Conservation (phyloP, 1,284 basidiomycete species). For the Moesziomyces sp. region DNA sequence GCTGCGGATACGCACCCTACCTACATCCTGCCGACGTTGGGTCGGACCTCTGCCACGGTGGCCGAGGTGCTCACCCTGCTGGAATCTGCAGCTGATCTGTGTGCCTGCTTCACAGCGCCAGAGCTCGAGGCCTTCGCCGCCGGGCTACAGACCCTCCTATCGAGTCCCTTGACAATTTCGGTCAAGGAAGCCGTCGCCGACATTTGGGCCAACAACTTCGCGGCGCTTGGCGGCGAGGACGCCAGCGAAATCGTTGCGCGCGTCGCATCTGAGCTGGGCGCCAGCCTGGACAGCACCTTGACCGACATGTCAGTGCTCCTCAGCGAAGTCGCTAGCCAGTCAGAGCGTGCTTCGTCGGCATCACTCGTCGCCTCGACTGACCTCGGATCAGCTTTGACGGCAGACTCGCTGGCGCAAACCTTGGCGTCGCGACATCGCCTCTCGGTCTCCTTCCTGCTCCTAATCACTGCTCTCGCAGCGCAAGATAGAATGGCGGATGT, state of each 20-base stretch:
- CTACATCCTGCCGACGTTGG: conserved; percentile 35
- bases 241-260: conserved; percentile 20
- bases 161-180: conserved; percentile 33
- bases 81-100: conserved; percentile 38
- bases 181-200: conserved; percentile 43
- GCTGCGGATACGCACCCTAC: conserved; percentile 39
- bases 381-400: conserved; percentile 34
- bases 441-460: conserved; percentile 29
- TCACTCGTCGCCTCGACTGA: conserved; percentile 30
- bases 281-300: conserved; percentile 41
- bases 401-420: conserved; percentile 39
- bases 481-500: conserved; percentile 41
- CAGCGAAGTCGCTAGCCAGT: conserved; percentile 26
- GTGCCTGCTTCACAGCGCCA: conserved; percentile 31
- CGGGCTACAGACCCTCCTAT: conserved; percentile 35
- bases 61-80: conserved; percentile 38
- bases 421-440: conserved; percentile 40
- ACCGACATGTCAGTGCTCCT: conserved; percentile 35
- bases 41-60: conserved; percentile 42
- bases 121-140: conserved; percentile 38
- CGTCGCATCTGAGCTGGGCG: conserved; percentile 34
- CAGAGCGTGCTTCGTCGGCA: conserved; percentile 2
- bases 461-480: conserved; percentile 35
- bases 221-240: conserved; percentile 26
- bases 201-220: conserved; percentile 37